These are phyloP conservation scores for Penicillium brevicompactum DNA, from an alignment of 2,329 filamentous ascomycete species.

Conservation along the genomic window DNA sequence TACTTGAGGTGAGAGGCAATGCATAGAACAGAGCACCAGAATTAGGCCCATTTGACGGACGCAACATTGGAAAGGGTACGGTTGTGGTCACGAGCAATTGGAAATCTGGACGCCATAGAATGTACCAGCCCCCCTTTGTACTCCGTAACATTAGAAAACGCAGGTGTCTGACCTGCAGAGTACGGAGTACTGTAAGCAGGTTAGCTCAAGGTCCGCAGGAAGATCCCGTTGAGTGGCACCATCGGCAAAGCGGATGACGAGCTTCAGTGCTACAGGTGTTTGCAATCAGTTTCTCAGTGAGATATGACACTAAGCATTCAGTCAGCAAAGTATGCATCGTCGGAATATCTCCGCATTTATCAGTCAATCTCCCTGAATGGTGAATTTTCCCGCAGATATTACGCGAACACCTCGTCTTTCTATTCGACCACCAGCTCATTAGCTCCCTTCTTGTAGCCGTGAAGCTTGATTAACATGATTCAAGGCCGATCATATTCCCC, in stretches of 20 bases:
- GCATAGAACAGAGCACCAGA: no score
- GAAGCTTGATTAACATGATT: background rate
- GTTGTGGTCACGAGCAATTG: no score
- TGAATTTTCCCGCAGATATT: constrained; percentile 15
- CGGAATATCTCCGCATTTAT: background rate
- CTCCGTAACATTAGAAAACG: no score
- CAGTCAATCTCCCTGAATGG: background rate
- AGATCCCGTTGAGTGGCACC: constrained; percentile 7
- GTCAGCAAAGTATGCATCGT: background rate
- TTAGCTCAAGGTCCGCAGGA: no score
- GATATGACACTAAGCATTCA: constrained; percentile 6
- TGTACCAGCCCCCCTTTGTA: no score
- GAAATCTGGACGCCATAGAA: no score
- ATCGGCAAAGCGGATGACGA: constrained; percentile 16
- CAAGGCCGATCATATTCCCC: background rate
- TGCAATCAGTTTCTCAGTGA: background rate
- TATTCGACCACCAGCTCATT: constrained; percentile 5
- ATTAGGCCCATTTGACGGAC: no score
- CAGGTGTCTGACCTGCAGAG: no score
- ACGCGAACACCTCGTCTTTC: constrained; percentile 8
- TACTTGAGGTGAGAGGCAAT: no score
- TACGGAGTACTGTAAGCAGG: no score
- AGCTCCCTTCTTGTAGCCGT: background rate
- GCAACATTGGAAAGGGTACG: no score
- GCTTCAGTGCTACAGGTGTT: constrained; percentile 5